phyloP scores from a whole-genome alignment of 2,329 filamentous ascomycete genomes.

The Nigrospora oryzae region DNA sequence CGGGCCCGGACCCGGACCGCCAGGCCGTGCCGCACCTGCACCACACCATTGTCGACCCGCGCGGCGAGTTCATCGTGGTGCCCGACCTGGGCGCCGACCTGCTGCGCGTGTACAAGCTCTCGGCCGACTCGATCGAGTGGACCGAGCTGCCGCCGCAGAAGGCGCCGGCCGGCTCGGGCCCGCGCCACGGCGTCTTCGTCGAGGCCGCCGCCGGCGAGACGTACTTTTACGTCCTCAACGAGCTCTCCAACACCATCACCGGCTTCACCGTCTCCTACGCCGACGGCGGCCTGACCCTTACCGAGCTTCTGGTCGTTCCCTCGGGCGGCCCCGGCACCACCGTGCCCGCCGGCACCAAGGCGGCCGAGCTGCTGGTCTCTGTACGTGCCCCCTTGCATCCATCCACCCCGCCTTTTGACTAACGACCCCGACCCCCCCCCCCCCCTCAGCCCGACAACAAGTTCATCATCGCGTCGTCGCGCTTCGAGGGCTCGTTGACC shows the following conservation, averaged over 20 bases:
- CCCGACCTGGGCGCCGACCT: conserved; percentile 36
- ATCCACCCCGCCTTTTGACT: too few relatives aligned
- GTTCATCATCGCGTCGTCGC: conserved; percentile 61
- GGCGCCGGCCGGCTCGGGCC: conserved; percentile 47
- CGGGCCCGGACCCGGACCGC: conserved; percentile 3
- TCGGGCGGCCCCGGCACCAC: conserved; percentile 35
- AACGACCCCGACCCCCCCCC: neutral
- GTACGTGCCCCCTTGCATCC: conserved; percentile 29
- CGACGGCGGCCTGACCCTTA: conserved; percentile 32
- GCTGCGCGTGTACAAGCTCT: conserved; percentile 47
- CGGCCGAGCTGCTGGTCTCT: conserved; percentile 49
- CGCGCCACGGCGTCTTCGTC: conserved; percentile 56
- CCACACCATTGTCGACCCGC: conserved; percentile 5
- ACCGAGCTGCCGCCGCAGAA: conserved; percentile 30
- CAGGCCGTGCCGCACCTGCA: conserved; percentile 6
- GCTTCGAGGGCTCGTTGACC: conserved; percentile 48
- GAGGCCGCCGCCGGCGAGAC: conserved; percentile 29
- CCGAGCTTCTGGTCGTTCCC: conserved; percentile 35
- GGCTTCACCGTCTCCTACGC: conserved; percentile 48
- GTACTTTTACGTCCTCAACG: conserved; percentile 52
- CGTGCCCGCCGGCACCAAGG: conserved; percentile 32
- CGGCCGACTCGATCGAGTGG: conserved; percentile 34
- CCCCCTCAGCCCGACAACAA: conserved; percentile 42
- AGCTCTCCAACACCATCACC: conserved; percentile 49
- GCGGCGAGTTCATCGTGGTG: conserved; percentile 3